These are phyloP conservation scores for Melaleuca alternifolia DNA, from an alignment of 345 rosid species.

Conservation along the genomic window DNA sequence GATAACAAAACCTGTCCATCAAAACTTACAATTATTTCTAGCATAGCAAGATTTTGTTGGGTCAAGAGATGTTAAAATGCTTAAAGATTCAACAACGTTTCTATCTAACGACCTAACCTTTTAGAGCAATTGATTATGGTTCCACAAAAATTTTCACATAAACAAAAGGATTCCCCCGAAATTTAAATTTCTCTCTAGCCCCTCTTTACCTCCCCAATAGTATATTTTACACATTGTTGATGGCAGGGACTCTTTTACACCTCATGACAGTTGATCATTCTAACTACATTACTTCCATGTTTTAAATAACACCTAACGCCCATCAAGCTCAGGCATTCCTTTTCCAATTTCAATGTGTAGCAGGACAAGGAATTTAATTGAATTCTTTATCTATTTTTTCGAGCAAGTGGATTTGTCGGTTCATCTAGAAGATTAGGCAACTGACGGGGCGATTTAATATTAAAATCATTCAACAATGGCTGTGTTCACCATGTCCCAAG, in stretches of 20 bases:
- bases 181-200: background rate
- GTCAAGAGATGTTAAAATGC: background rate
- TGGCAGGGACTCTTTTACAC: background rate
- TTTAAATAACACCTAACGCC: background rate
- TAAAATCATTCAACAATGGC: background rate
- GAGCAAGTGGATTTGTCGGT: background rate
- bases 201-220: background rate
- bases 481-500: background rate
- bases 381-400: background rate
- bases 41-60: background rate
- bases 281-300: background rate
- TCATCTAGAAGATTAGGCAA: background rate
- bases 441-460: background rate
- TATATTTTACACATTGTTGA: background rate
- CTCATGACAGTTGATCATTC: background rate
- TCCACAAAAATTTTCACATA: background rate
- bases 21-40: background rate
- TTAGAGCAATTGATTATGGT: background rate
- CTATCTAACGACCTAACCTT: background rate
- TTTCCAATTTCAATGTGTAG: background rate
- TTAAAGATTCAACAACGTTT: too few species aligned
- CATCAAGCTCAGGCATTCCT: background rate
- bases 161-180: background rate
- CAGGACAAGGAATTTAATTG: background rate
- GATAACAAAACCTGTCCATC: background rate